Evolutionary conservation across 192 early-diverging fungal genomes (phyloP).

Genomic region (Dimargaris cristalligena): DNA sequence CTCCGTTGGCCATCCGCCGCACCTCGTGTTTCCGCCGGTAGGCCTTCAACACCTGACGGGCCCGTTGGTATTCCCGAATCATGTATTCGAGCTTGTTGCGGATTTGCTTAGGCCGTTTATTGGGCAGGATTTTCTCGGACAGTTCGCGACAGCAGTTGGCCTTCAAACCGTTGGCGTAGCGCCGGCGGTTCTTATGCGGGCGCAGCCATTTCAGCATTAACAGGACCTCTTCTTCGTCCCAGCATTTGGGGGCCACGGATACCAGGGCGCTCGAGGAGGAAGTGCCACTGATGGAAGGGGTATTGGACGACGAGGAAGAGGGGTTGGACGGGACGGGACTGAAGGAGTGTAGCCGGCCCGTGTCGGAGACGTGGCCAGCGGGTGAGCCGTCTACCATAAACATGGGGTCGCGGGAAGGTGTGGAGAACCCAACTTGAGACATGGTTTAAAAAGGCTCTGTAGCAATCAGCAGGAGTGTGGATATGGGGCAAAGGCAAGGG

Average conservation of each 20-base stretch:
- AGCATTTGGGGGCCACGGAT: conserved; percentile 11
- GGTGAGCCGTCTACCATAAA: neutral
- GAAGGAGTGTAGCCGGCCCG: neutral
- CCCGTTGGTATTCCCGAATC: conserved; percentile 10
- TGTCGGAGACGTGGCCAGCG: neutral
- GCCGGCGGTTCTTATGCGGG: conserved; percentile 8
- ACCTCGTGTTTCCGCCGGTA: neutral
- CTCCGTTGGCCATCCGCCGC: neutral
- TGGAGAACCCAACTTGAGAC: conserved; percentile 3
- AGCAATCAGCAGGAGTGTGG: neutral
- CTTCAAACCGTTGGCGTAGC: conserved; percentile 12
- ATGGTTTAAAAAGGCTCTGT: neutral
- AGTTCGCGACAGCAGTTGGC: conserved; percentile 11
- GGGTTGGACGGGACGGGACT: neutral
- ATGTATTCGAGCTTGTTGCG: conserved; percentile 12
- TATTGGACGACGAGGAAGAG: too few species aligned
- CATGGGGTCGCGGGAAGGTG: neutral
- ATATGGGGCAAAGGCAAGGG: neutral
- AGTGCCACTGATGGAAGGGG: too few species aligned
- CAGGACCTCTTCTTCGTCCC: conserved; percentile 5
- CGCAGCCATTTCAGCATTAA: conserved; percentile 7
- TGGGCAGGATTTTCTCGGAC: conserved; percentile 4
- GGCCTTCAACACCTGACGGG: conserved; percentile 9
- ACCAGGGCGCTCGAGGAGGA: too few species aligned
- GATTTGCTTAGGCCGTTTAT: conserved; percentile 10